These are phyloP conservation scores for Hyphodiscus hymeniophilus DNA, from an alignment of 495 filamentous ascomycete genomes.

Conservation along the genomic window DNA sequence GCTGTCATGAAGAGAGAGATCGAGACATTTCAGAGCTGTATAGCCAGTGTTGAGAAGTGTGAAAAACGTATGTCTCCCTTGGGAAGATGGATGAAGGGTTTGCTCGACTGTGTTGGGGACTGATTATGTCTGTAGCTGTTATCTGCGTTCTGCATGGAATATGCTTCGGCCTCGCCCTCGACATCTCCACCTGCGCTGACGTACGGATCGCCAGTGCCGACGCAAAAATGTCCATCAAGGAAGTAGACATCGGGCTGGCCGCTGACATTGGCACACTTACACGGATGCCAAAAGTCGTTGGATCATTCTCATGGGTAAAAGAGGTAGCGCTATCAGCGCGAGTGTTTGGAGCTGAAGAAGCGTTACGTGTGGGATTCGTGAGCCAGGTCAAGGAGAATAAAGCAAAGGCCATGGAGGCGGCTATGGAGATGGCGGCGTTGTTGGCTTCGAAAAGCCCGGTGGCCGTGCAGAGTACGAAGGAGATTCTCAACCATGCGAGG, in stretches of 20 bases:
- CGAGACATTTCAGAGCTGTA: constrained; percentile 66
- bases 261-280: constrained; percentile 87
- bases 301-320: constrained; percentile 77
- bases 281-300: constrained; percentile 78
- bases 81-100: too few species aligned
- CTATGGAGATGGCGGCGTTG: constrained; percentile 53
- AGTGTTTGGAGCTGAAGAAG: constrained; percentile 71
- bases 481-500: constrained; percentile 77
- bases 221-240: constrained; percentile 72
- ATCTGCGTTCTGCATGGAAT: constrained; percentile 79
- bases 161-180: constrained; percentile 74
- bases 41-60: constrained; percentile 71
- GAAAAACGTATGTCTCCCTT: constrained; percentile 66
- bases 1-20: constrained; percentile 57
- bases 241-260: constrained; percentile 91
- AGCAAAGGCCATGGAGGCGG: constrained; percentile 50
- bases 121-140: constrained; percentile 45
- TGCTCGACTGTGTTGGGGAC: neutral
- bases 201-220: constrained; percentile 63
- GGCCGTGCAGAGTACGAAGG: constrained; percentile 88
- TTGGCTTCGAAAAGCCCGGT: constrained; percentile 83
- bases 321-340: constrained; percentile 78
- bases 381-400: constrained; percentile 65
- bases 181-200: constrained; percentile 71
- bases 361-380: constrained; percentile 74